Evolutionary conservation across 257 asterid genomes (phyloP).

Genomic region (Misopates orontium): DNA sequence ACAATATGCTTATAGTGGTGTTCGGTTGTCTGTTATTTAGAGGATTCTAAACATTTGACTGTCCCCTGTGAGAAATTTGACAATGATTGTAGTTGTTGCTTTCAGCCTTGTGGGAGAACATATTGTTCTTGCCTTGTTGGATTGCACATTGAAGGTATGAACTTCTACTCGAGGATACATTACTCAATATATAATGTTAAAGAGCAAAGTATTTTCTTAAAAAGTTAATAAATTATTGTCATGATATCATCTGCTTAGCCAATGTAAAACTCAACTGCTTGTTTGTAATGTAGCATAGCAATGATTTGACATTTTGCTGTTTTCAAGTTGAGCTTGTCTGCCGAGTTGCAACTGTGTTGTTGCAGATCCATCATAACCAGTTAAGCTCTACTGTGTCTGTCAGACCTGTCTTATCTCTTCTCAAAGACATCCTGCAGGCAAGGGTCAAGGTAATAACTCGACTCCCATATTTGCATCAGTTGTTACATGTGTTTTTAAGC

Average conservation of each 20-base stretch:
- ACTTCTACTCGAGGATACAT: not conserved
- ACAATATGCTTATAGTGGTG: conserved; percentile 3
- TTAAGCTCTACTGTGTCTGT: conserved; percentile 77
- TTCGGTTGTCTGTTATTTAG: conserved; percentile 27
- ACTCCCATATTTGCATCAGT: not conserved
- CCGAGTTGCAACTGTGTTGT: conserved; percentile 62
- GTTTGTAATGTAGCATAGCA: not conserved
- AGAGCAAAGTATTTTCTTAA: not conserved
- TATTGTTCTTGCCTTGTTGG: conserved; percentile 81
- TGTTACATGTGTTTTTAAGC: conserved; percentile 17
- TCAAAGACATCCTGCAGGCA: conserved; percentile 62
- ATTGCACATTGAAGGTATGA: conserved; percentile 70
- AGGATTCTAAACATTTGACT: conserved; percentile 62
- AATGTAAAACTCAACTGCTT: not conserved
- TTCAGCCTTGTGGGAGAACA: conserved; percentile 85
- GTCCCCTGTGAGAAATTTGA: conserved; percentile 68
- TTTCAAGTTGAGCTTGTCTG: conserved; percentile 89
- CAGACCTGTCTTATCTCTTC: conserved; percentile 66
- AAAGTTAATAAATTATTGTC: too few species aligned
- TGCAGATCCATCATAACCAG: conserved; percentile 82
- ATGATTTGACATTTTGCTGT: conserved; percentile 18
- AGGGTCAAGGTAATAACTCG: conserved; percentile 61
- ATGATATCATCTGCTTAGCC: not conserved
- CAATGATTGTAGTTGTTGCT: conserved; percentile 79
- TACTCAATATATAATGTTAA: not conserved